These are phyloP conservation scores for Sparassis latifolia DNA, from an alignment of 1,284 basidiomycete species.

Conservation along the genomic window DNA sequence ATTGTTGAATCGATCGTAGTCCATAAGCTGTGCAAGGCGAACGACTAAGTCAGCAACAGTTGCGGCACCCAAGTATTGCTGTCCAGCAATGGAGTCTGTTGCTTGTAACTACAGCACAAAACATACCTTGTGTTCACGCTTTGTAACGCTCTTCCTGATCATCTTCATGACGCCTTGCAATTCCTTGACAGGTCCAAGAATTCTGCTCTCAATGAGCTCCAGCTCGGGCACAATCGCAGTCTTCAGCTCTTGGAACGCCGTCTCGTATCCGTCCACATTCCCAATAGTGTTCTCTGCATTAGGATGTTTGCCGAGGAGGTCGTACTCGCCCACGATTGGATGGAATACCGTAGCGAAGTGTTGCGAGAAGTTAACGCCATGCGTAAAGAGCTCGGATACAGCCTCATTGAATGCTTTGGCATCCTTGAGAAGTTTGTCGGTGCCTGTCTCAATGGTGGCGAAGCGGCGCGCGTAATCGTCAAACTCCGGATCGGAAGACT, in stretches of 20 bases:
- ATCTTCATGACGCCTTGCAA: constrained; percentile 81
- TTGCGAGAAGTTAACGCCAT: constrained; percentile 70
- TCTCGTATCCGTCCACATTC: constrained; percentile 69
- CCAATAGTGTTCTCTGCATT: constrained; percentile 74
- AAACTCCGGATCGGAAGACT: constrained; percentile 83
- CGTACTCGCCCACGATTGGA: constrained; percentile 79
- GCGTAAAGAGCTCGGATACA: constrained; percentile 77
- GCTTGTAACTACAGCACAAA: too few relatives aligned
- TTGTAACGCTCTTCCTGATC: constrained; percentile 91
- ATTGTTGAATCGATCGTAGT: constrained; percentile 97
- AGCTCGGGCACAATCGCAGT: constrained; percentile 83
- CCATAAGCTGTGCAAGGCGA: constrained; percentile 54
- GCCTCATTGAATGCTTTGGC: constrained; percentile 83
- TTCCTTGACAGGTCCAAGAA: constrained; percentile 86
- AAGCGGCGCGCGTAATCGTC: constrained; percentile 81
- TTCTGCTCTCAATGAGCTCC: constrained; percentile 88
- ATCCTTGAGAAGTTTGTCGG: constrained; percentile 91
- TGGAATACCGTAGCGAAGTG: constrained; percentile 79
- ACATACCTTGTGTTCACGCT: constrained; percentile 91
- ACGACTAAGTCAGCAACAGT: background rate
- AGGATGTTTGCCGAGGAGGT: constrained; percentile 75
- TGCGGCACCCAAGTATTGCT: too few relatives aligned
- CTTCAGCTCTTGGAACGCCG: constrained; percentile 79
- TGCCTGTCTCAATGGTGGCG: constrained; percentile 69
- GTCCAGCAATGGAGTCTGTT: too few relatives aligned